Evolutionary conservation across 164 flowering plant species (phyloP), one percentile per base, ranked within the genome.

Genomic region (Litsea cubeba): DNA sequence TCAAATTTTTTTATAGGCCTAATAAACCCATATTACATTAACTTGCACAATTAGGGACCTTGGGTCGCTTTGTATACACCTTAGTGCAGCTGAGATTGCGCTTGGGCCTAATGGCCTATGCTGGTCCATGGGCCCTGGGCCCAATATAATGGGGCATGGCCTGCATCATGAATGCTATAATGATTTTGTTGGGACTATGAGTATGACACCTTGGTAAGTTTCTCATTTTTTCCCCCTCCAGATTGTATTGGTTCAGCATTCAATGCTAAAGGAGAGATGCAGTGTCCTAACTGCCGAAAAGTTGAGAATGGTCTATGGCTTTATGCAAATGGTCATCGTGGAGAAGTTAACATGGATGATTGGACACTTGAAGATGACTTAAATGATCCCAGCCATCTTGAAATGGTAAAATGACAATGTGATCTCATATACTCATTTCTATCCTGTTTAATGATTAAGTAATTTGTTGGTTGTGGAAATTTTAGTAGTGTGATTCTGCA

Each of bases 221-320:
- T 54, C 58, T 73, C 25, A 7, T 73, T 22, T 18, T n/a, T 74
- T 69, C 50, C 79, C 71, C 84, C 57, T 81, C 71, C 87, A 91
- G 97, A 89, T 81, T 92, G 95, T 78, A 90, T 92, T 73, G 97
- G 97, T 68, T 92, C 95, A 12, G 97, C 93, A 63, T 92, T 90
- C 79, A 92, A 92, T 73, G 64, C 79, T 23, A 92, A 89, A 80
- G 95, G 94, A 68, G 86, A 79, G 24, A 92, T 92, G 95, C 91
- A 92, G 71, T 92, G 97, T 80, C 97, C 97, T 24, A 92, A 90
- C 75, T 92, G 97, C 65, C 85, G 95, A 72, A 89, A 89, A 83
- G 79, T 87, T 81, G 97, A 92, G 79, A 85, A 86, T 74, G 95
- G 97, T 20, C 92, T 87, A 51, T 92, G 97, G 94, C 91, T 84